phyloP scores from a whole-genome alignment of 176 grass and related monocot species.

The Panicum miliaceum region DNA sequence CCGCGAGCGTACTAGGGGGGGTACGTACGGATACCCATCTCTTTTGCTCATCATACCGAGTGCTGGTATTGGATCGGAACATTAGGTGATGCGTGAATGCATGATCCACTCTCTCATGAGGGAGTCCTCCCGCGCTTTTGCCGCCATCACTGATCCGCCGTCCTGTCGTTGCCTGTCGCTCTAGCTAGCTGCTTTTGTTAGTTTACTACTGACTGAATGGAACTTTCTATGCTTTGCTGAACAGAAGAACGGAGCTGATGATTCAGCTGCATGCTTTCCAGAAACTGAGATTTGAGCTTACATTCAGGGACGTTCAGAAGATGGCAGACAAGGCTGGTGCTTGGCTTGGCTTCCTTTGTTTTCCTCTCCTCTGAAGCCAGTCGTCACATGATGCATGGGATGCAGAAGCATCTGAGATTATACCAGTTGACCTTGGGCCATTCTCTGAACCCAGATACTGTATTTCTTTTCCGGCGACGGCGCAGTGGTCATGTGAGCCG shows the following conservation, averaged over 20 bases:
- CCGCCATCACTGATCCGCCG: constrained; percentile 6
- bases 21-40: neutral
- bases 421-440: neutral
- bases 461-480: neutral
- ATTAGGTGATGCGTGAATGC: neutral
- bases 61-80: constrained; percentile 24
- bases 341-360: neutral
- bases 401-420: neutral
- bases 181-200: neutral
- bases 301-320: neutral
- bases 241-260: neutral
- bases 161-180: neutral
- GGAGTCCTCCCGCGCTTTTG: neutral
- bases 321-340: neutral
- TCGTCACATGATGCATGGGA: neutral
- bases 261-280: neutral
- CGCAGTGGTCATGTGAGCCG: neutral
- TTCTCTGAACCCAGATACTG: neutral
- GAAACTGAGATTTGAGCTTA: neutral
- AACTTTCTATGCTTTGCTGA: neutral
- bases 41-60: neutral
- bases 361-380: neutral
- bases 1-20: neutral
- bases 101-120: neutral
- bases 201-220: neutral